phyloP scores from a whole-genome alignment of 2,329 filamentous ascomycete genomes.

The Ophiostoma sp. region DNA sequence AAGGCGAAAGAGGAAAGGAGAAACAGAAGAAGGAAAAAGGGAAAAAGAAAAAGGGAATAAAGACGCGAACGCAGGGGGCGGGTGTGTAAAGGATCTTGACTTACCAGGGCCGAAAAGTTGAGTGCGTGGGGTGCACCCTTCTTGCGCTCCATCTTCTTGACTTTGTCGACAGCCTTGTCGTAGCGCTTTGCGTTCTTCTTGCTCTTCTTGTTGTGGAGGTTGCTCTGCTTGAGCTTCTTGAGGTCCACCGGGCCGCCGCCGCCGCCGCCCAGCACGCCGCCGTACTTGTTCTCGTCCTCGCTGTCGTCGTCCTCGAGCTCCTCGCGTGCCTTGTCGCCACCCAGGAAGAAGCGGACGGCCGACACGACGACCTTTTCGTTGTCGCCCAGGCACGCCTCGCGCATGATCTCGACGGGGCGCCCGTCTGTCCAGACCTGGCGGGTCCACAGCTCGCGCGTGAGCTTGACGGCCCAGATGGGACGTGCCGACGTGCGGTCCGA shows the following conservation, averaged over 20 bases:
- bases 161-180: conserved; percentile 72
- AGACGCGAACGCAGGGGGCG: neutral
- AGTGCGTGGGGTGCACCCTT: conserved; percentile 81
- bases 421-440: conserved; percentile 93
- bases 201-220: conserved; percentile 92
- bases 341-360: conserved; percentile 89
- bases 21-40: neutral
- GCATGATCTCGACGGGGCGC: conserved; percentile 93
- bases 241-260: conserved; percentile 55
- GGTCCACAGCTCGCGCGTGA: conserved; percentile 94
- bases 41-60: neutral
- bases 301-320: conserved; percentile 85
- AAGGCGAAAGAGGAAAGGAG: neutral
- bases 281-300: conserved; percentile 57
- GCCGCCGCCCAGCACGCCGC: conserved; percentile 25
- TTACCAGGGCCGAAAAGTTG: conserved; percentile 80
- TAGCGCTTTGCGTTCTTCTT: conserved; percentile 78
- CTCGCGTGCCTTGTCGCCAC: conserved; percentile 91
- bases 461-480: conserved; percentile 90
- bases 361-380: conserved; percentile 90
- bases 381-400: conserved; percentile 79
- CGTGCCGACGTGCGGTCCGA: conserved; percentile 80
- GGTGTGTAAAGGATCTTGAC: conserved; percentile 3
- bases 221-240: conserved; percentile 73
- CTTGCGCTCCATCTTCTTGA: conserved; percentile 79